Evolutionary conservation across 2,329 filamentous ascomycete species (phyloP), one percentile per base, ranked within the genome.

Genomic region (Colletotrichum ledebouriae): DNA sequence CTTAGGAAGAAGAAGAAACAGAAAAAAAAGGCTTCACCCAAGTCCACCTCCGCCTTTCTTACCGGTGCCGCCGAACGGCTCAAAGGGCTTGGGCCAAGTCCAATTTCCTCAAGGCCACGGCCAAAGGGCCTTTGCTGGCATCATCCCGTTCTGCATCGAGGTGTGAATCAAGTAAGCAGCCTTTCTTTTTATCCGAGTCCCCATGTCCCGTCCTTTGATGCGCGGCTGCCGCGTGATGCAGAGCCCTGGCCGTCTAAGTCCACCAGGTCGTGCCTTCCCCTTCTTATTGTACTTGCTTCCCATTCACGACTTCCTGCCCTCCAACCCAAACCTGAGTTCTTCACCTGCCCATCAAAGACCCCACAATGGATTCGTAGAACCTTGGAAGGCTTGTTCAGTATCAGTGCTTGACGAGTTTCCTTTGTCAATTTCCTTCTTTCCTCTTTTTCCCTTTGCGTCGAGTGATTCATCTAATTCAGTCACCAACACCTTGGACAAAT

Each of bases 341-440:
- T 62, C 46, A 58, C 22, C 47, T 62, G 64, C 61, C 39, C 52
- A 47, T 46, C 34, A 50, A 33, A 42, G 33, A 60, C 59, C 55
- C 46, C 66, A 64, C 29, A 46, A 71, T 71, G 70, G 44, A 71
- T 61, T 64, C 59, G 70, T 70, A 63, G 68, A 17, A 17, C 17
- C 17, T 17, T 17, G 17, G 17, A 49, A 46, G 20, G 58, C 20
- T 67, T 71, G 67, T 65, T 61, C 55, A 56, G 56, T 59, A 60
- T 63, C 63, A 62, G 22, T 53, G 49, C 29, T 68, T 57, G 70
- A 62, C 67, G 63, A 64, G 41, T 71, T 71, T 71, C 67, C 61
- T 71, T 71, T 71, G 70, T 71, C 69, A 46, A 46, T 60, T 63
- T 34, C 33, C 60, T 61, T 70, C 13, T 46, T 47, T 50, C 15